Evolutionary conservation across 75 land plant genomes (phyloP).

Genomic region (Isoetes taiwanensis): DNA sequence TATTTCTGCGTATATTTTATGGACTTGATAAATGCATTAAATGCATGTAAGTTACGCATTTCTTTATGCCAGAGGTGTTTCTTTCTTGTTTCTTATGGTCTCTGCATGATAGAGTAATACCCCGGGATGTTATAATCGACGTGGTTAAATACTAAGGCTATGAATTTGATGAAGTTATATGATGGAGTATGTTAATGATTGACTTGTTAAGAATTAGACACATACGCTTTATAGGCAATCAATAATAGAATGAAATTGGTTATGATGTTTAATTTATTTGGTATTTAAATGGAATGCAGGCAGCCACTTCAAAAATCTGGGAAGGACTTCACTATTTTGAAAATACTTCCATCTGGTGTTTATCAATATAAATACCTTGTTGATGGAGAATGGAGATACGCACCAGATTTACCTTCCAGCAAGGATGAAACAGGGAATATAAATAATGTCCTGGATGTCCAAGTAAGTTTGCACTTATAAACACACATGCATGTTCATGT

Average conservation of each 20-base stretch:
- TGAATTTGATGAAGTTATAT: background rate
- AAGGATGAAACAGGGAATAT: slow-evolving; percentile 44
- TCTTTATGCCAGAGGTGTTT: background rate
- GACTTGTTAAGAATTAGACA: no score
- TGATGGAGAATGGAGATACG: slow-evolving; percentile 68
- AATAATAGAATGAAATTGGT: no score
- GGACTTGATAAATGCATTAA: background rate
- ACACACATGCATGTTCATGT: background rate
- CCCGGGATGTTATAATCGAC: background rate
- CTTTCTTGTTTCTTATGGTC: background rate
- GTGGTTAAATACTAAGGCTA: background rate
- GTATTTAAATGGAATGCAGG: slow-evolving; percentile 18
- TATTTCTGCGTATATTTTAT: background rate
- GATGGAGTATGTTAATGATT: background rate
- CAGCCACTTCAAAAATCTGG: slow-evolving; percentile 59
- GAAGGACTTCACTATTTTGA: slow-evolving; percentile 51
- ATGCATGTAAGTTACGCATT: background rate
- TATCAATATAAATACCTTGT: slow-evolving; percentile 76
- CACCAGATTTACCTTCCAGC: slow-evolving; percentile 54
- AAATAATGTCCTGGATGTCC: slow-evolving; percentile 65
- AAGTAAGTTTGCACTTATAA: slow-evolving; percentile 21
- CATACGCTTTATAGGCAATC: no score
- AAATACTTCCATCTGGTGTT: slow-evolving; percentile 72
- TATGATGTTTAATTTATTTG: background rate
- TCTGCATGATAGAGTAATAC: no score